Evolutionary conservation across 2,329 filamentous ascomycete species (phyloP), one percentile per base, ranked within the genome.

Genomic region (Drechslerella coelobrocha): DNA sequence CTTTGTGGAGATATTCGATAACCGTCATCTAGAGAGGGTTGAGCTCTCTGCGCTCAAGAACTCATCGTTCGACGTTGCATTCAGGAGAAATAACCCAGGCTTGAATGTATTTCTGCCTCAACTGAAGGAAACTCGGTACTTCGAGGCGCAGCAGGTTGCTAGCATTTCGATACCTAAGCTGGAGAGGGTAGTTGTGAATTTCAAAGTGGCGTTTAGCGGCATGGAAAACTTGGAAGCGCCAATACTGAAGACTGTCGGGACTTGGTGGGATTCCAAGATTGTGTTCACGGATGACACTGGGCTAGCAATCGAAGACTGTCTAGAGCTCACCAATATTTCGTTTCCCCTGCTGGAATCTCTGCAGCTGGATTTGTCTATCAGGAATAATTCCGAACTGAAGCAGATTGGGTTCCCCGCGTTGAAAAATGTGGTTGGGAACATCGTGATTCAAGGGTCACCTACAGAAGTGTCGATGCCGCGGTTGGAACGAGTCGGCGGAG

Each of bases 1-100:
- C 12, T 68, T 68, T 39, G 63, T 68, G 39, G 55, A 68, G 31
- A 68, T 68, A 26, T 69, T 56, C 34, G 52, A 69, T 39, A 61
- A 69, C 34, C 45, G 37, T 1, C 9, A 24, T 8, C 17, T 69
- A 26, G 51, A 61, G 21, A 69, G 37, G n/a, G 8, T 69, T 2
- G 57, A 61, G 21, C 51, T 69, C 14, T 50, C 51, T 1, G 63
- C 51, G 14, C 27, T 69, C 19, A 61, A 31, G 19, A 69, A 69
- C 37, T 50, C 56, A 27, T 69, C 63, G 2, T 69, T 51, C 19
- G 53, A 69, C 14, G 24, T 69, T 24, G 63, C 56, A 3, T 31
- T 69, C 29, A 51, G 43, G 43, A 50, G 63, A 8, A 69, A 69
- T 26, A 56, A 24, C n/a, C 63, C 63, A 10, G 63, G 57, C 0